Base-by-base conservation (phyloP, 257 asterid species). In the Petunia axillaris region DNA sequence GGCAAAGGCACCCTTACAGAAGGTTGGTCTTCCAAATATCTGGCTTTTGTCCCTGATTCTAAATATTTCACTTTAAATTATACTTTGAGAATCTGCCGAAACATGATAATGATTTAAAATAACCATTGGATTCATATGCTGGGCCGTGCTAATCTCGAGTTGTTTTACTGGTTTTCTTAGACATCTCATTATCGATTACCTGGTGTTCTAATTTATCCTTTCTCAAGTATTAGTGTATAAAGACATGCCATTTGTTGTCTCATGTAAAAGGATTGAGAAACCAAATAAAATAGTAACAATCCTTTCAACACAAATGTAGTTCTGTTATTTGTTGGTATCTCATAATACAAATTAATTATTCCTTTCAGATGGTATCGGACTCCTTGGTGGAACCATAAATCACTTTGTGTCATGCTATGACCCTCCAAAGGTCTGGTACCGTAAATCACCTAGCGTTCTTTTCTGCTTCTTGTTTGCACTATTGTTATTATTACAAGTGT, bases 1-100 rank as follows among this genome's bases (percentile, higher is more conserved):
- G 99, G 99, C 40, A 95, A 95, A 86, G 97, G 99, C 85, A 95
- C 99, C 75, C 97, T 95, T 70, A 87, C 98, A 67, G 99, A 91
- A 90, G 99, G 98, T 95, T 83, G 83, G 92, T 86, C 58, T 50
- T 64, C 48, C 44, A 71, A 63, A 57, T 40, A 35, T 41, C 75
- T 77, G 39, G 60, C 7, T 71, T 76, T 6, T 52, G 44, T 4
- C 50, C 6, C 77, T 71, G 25, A 48, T 71, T 71, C 60, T 10
- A 48, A 10, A 71, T 48, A 14, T 48, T 71, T 71, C 77, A 71
- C 35, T 14, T 68, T 68, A 71, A 35, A 36, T 6, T 71, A 44
- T 4, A 53, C 44, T 35, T 71, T 50, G 77, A 71, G 10, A 48
- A 71, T 46, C 60, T 71, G 9, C 43, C 6, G 35, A 44, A 71